Conservation (phyloP, 768 basidiomycete genomes). For the Psilocybe sp. region DNA sequence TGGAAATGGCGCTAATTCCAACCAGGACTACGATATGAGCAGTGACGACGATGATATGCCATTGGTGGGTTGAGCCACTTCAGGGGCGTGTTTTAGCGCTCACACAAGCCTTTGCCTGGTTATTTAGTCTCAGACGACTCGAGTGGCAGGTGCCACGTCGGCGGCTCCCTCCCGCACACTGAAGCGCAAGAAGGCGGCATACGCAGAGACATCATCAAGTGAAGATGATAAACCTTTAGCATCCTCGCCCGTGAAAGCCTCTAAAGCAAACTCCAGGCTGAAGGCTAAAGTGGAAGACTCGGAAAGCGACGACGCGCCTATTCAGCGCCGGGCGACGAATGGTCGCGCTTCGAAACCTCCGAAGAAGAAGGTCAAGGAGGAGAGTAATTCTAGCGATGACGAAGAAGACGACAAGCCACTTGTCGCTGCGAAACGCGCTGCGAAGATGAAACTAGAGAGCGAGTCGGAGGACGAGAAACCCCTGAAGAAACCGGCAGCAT, state of each 20-base stretch:
- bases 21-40: slow-evolving; percentile 50
- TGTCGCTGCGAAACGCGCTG: slow-evolving; percentile 32
- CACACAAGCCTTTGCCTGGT: slow-evolving; percentile 14
- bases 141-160: slow-evolving; percentile 39
- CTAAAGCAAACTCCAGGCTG: slow-evolving; percentile 30
- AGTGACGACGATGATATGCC: slow-evolving; percentile 68
- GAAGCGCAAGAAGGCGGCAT: slow-evolving; percentile 62
- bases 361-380: slow-evolving; percentile 66
- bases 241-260: slow-evolving; percentile 61
- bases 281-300: slow-evolving; percentile 31
- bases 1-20: slow-evolving; percentile 39
- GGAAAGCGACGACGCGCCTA: slow-evolving; percentile 41
- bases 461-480: slow-evolving; percentile 43
- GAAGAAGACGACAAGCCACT: slow-evolving; percentile 36
- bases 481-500: slow-evolving; percentile 42
- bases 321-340: slow-evolving; percentile 43
- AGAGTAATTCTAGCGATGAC: slow-evolving; percentile 27
- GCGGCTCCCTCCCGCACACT: slow-evolving; percentile 29
- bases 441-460: slow-evolving; percentile 48
- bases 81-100: slow-evolving; percentile 11
- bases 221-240: slow-evolving; percentile 74
- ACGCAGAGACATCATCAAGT: slow-evolving; percentile 60
- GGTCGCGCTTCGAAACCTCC: slow-evolving; percentile 50
- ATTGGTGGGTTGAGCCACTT: slow-evolving; percentile 46
- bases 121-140: slow-evolving; percentile 53